Conservation (phyloP, 805 yeast genomes). For the Schizosaccharomyces cryophilus region DNA sequence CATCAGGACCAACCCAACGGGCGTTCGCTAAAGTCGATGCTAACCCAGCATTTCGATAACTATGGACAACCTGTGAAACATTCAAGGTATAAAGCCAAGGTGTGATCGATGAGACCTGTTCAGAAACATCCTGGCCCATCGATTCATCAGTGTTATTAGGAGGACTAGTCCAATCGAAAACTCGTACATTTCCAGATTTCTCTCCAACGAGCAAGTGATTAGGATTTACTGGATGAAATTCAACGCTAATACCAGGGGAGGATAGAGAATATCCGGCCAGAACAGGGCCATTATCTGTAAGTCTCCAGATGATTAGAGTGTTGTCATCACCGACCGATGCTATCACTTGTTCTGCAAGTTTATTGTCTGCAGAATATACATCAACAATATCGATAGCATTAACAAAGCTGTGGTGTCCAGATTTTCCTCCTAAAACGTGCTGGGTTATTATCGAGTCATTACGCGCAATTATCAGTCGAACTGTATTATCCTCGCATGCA, state of each 20-base stretch:
- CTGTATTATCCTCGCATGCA: not conserved
- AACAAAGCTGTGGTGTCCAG: conserved; percentile 1
- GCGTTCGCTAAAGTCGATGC: not conserved
- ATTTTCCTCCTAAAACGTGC: not conserved
- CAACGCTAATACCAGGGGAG: not conserved
- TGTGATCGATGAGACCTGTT: no score
- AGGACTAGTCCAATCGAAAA: not conserved
- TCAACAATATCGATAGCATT: not conserved
- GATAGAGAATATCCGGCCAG: not conserved
- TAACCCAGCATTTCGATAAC: not conserved
- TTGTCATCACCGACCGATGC: not conserved
- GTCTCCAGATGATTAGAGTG: not conserved
- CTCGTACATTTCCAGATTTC: not conserved
- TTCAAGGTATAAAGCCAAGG: not conserved
- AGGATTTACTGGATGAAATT: not conserved
- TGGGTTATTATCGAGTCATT: not conserved
- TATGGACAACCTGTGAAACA: not conserved
- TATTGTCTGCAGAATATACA: not conserved
- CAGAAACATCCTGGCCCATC: no score
- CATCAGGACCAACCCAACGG: not conserved
- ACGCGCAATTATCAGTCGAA: not conserved
- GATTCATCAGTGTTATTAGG: no score
- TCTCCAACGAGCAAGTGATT: conserved; percentile 1
- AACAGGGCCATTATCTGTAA: not conserved
- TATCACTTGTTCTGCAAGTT: not conserved